Percentiles rank a stretch among this genome's conserved stretches.
phyloP scores from a whole-genome alignment of 2,329 filamentous ascomycete genomes.

The Pyrenochaeta sp. region DNA sequence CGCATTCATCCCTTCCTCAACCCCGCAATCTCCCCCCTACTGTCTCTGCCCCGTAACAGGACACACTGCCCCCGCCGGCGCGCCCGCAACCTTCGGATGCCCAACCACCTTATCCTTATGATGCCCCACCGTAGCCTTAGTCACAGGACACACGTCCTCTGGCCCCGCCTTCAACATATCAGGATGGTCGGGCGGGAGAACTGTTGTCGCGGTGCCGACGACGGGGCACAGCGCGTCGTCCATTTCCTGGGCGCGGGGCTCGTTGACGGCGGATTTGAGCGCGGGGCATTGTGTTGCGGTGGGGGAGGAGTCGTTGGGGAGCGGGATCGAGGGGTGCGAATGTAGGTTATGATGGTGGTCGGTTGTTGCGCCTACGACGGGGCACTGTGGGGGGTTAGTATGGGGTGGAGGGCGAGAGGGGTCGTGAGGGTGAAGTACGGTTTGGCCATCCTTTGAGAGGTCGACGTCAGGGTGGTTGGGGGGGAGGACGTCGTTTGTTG shows the following conservation, averaged over 20 bases:
- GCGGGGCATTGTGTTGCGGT: slow-evolving; percentile 52
- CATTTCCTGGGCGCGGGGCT: slow-evolving; percentile 47
- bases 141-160: slow-evolving; percentile 53
- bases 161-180: slow-evolving; percentile 47
- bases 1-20: neutral
- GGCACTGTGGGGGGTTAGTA: slow-evolving; percentile 42
- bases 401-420: neutral
- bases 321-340: slow-evolving; percentile 50
- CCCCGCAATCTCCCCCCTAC: slow-evolving; percentile 12
- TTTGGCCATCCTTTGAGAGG: slow-evolving; percentile 49
- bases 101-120: slow-evolving; percentile 52
- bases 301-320: slow-evolving; percentile 33
- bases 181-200: slow-evolving; percentile 54
- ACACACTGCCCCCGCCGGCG: slow-evolving; percentile 49
- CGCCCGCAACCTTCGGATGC: slow-evolving; percentile 50
- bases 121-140: slow-evolving; percentile 53
- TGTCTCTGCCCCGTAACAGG: slow-evolving; percentile 51
- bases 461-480: slow-evolving; percentile 53
- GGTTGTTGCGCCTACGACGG: slow-evolving; percentile 55
- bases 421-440: slow-evolving; percentile 10
- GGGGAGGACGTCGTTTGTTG: slow-evolving; percentile 53
- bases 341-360: slow-evolving; percentile 54
- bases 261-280: slow-evolving; percentile 48
- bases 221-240: slow-evolving; percentile 55
- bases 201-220: slow-evolving; percentile 51